These are phyloP conservation scores for Colletotrichum somersetense DNA, from an alignment of 2,329 filamentous ascomycete species.

Conservation along the genomic window DNA sequence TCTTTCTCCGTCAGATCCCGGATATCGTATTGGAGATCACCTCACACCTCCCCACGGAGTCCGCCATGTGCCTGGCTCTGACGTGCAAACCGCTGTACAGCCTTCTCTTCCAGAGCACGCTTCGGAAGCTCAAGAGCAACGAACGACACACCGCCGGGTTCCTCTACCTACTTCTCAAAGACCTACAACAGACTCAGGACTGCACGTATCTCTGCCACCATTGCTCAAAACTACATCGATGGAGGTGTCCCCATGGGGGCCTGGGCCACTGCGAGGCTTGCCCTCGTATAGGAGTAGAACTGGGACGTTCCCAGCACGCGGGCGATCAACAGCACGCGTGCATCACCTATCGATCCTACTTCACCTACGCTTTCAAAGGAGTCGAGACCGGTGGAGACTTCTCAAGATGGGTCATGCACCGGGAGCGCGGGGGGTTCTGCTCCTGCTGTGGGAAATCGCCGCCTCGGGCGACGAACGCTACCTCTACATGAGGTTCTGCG, in stretches of 20 bases:
- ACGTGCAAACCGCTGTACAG: constrained; percentile 31
- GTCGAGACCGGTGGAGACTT: background rate
- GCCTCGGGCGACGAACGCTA: background rate
- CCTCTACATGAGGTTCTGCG: background rate
- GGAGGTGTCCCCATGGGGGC: constrained; percentile 17
- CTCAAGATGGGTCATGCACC: constrained; percentile 16
- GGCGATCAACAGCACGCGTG: background rate
- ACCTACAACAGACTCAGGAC: background rate
- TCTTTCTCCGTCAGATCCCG: constrained; percentile 28
- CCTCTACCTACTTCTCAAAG: constrained; percentile 28
- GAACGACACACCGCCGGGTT: background rate
- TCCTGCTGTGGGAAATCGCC: constrained; percentile 3
- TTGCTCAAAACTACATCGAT: constrained; percentile 9
- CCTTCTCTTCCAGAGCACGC: constrained; percentile 20
- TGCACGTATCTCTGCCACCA: constrained; percentile 27
- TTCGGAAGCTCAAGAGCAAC: constrained; percentile 1
- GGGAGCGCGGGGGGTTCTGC: constrained; percentile 8
- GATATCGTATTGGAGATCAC: constrained; percentile 34
- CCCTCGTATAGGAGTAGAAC: background rate
- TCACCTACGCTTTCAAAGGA: constrained; percentile 4
- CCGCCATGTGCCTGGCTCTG: constrained; percentile 30
- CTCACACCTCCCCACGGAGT: constrained; percentile 33
- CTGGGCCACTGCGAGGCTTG: background rate
- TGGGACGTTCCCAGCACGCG: background rate
- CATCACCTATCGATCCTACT: constrained; percentile 6